Conservation (phyloP, 352 stramenopile genomes). For the Albugo candida region DNA sequence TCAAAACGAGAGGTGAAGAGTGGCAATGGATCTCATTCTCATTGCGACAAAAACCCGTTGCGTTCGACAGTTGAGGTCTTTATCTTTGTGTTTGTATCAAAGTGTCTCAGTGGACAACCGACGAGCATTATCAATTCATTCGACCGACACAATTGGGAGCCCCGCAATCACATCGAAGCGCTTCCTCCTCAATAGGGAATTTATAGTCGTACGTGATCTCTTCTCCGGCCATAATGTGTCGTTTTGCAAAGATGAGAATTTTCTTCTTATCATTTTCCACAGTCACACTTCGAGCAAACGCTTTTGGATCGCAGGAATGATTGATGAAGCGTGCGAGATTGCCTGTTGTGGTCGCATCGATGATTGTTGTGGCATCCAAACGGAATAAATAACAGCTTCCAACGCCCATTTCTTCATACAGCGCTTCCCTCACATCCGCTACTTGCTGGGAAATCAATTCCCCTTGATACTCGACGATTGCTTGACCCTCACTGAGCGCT, state of each 20-base stretch:
- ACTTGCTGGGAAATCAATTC: constrained; percentile 83
- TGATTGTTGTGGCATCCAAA: constrained; percentile 86
- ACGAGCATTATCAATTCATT: constrained; percentile 74
- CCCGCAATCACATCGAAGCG: constrained; percentile 85
- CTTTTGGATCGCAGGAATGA: constrained; percentile 88
- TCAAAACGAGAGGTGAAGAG: too few species aligned
- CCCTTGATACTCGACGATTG: constrained; percentile 95
- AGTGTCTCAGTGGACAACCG: too few species aligned
- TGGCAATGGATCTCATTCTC: too few species aligned
- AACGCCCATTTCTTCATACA: constrained; percentile 87
- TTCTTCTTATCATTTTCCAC: constrained; percentile 85
- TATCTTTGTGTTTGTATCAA: too few species aligned
- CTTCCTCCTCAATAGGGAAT: constrained; percentile 92
- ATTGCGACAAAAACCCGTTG: too few species aligned
- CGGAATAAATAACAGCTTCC: constrained; percentile 97
- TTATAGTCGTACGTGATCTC: constrained; percentile 96
- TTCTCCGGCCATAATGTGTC: constrained; percentile 78
- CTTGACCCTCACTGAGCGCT: constrained; percentile 77
- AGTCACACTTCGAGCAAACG: constrained; percentile 80
- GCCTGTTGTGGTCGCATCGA: constrained; percentile 85
- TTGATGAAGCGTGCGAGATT: constrained; percentile 95
- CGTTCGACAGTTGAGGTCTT: too few species aligned
- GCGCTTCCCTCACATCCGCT: constrained; percentile 83
- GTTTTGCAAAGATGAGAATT: constrained; percentile 90
- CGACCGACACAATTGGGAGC: constrained; percentile 85